A percentile compares a stretch with the other conserved stretches of the same genome.
Conservation (phyloP, 176 grass and related monocot genomes). For the Avena insularis region DNA sequence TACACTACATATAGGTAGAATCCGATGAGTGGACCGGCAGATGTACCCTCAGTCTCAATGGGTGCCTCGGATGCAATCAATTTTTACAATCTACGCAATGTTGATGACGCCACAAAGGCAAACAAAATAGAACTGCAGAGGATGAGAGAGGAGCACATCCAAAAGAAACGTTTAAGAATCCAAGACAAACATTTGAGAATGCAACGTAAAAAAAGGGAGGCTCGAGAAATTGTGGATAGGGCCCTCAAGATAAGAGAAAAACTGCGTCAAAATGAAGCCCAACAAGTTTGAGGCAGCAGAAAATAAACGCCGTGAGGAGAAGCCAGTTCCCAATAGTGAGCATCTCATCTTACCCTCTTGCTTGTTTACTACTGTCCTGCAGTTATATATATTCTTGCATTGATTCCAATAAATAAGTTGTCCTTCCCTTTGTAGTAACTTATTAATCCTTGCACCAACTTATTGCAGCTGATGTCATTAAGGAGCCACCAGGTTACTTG, state of each 20-base stretch:
- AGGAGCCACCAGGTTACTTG: slow-evolving; percentile 20
- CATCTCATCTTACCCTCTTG: no score
- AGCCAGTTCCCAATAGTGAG: neutral
- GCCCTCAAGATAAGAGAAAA: neutral
- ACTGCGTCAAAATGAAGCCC: neutral
- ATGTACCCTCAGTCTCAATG: neutral
- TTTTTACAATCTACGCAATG: slow-evolving; percentile 18
- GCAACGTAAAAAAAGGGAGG: neutral
- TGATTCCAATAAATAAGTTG: neutral
- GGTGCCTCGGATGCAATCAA: neutral
- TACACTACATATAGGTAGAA: neutral
- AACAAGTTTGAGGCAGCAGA: no score
- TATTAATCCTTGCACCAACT: neutral
- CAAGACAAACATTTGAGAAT: neutral
- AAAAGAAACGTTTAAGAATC: neutral
- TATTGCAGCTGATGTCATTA: slow-evolving; percentile 23
- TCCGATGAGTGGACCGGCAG: neutral
- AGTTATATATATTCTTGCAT: neutral
- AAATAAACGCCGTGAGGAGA: neutral
- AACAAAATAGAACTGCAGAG: neutral
- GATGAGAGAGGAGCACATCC: neutral
- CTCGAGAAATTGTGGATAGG: neutral
- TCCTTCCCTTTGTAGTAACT: neutral
- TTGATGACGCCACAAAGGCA: neutral
- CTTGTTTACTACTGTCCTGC: no score